A percentile compares a stretch with the other conserved stretches of the same genome.
Evolutionary conservation across 257 asterid genomes (phyloP).

Genomic region (Nicotiana obtusifolia): DNA sequence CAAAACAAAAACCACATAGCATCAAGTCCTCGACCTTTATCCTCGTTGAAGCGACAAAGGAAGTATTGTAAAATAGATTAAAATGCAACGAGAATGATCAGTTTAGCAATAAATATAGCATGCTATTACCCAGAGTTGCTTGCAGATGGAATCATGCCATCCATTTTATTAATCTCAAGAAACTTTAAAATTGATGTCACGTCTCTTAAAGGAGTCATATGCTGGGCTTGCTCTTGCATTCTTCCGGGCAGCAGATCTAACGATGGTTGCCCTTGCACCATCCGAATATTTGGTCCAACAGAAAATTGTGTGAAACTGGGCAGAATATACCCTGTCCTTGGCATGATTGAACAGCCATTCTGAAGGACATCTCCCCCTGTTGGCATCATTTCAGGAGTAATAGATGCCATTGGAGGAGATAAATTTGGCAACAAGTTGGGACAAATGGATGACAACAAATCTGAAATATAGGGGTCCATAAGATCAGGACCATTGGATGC

Average conservation of each 20-base stretch:
- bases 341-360: too few relatives aligned
- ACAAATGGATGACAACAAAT: background rate
- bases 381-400: too few relatives aligned
- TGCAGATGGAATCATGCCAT: constrained; percentile 20
- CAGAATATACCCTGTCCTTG: too few relatives aligned
- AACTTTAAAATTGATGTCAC: constrained; percentile 10
- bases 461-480: constrained; percentile 2
- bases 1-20: background rate
- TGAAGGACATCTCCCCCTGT: too few relatives aligned
- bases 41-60: background rate
- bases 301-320: too few relatives aligned
- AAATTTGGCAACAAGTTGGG: constrained; percentile 8
- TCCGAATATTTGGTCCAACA: too few relatives aligned
- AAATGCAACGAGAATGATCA: background rate
- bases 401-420: background rate
- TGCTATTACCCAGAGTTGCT: constrained; percentile 30
- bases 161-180: constrained; percentile 17
- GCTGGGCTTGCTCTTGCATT: too few relatives aligned
- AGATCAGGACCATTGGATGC: background rate
- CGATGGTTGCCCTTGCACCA: too few relatives aligned
- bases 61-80: background rate
- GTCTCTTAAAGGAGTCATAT: constrained; percentile 7
- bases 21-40: background rate
- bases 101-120: background rate
- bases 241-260: too few relatives aligned